Evolutionary conservation across 805 yeast genomes (phyloP).

Genomic region (Kodamaea leandrae): DNA sequence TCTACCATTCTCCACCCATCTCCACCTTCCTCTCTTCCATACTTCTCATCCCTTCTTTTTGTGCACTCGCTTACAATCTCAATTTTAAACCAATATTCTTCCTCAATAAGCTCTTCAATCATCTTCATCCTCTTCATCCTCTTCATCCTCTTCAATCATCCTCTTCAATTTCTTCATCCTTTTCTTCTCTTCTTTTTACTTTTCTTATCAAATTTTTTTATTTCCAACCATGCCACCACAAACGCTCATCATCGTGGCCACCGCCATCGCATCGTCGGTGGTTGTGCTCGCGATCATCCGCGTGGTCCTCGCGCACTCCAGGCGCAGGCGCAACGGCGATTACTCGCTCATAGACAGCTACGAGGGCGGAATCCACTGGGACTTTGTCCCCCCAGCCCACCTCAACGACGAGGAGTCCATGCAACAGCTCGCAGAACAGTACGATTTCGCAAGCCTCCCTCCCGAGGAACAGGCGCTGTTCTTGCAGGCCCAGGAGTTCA

Average conservation of each 20-base stretch:
- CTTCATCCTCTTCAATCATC: not conserved
- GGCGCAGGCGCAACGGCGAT: conserved; percentile 9
- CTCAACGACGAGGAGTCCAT: conserved; percentile 41
- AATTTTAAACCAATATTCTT: too few relatives aligned
- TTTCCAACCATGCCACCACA: conserved; percentile 2
- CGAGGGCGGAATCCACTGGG: conserved; percentile 11
- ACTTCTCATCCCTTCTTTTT: not conserved
- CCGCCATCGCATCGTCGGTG: conserved; percentile 5
- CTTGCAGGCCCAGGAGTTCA: conserved; percentile 35
- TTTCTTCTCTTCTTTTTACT: not conserved
- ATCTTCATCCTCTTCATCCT: not conserved
- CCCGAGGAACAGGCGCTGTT: conserved; percentile 42
- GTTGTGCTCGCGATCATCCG: not conserved
- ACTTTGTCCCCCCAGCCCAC: conserved; percentile 31
- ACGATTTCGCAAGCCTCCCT: conserved; percentile 33
- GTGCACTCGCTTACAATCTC: not conserved
- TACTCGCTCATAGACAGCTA: conserved; percentile 8
- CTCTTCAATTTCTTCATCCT: not conserved
- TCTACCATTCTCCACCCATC: not conserved
- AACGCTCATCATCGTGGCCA: not conserved
- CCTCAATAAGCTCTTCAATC: not conserved
- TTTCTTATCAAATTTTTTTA: not conserved
- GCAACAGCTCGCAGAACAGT: conserved; percentile 33
- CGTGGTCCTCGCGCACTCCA: not conserved
- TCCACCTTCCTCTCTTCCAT: not conserved